Percentiles rank a stretch among this genome's conserved stretches.
Conservation (phyloP, 1,139 yeast genomes). For the Yamadazyma buinensis region DNA sequence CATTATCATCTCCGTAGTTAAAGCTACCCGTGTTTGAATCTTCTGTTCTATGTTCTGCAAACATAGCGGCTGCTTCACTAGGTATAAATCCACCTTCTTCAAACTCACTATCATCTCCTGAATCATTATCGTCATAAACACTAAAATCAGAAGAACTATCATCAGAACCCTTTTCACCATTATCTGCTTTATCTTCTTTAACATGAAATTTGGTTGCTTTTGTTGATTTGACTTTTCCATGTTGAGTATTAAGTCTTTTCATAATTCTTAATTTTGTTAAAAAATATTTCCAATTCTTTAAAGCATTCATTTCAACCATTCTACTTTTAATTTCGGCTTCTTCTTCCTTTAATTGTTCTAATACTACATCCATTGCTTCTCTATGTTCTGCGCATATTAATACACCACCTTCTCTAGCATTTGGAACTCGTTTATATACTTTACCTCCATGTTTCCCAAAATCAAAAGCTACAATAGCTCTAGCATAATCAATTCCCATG, state of each 20-base stretch:
- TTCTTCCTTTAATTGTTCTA: conserved; percentile 52
- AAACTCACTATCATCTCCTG: conserved; percentile 2
- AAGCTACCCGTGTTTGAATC: not conserved
- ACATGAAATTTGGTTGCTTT: conserved; percentile 4
- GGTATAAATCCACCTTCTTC: conserved; percentile 2
- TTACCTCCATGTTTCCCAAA: conserved; percentile 33
- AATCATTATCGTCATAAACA: conserved; percentile 9
- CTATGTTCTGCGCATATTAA: conserved; percentile 61
- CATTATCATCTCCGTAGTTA: too few relatives aligned
- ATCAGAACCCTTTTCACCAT: conserved; percentile 7
- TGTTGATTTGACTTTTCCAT: conserved; percentile 46
- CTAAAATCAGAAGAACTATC: conserved; percentile 10
- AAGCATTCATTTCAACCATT: conserved; percentile 47
- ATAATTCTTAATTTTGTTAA: conserved; percentile 69
- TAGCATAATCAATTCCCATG: conserved; percentile 74
- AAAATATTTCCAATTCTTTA: conserved; percentile 71
- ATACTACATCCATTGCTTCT: conserved; percentile 62
- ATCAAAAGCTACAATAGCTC: conserved; percentile 84
- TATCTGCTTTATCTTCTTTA: conserved; percentile 8
- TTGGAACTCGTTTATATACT: conserved; percentile 37
- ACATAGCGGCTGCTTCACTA: not conserved
- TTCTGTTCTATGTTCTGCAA: too few relatives aligned
- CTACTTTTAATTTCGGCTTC: conserved; percentile 49
- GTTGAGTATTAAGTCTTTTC: conserved; percentile 60
- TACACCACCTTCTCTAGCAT: conserved; percentile 73